phyloP scores from a whole-genome alignment of 164 flowering plant genomes.

The Taxillus chinensis region DNA sequence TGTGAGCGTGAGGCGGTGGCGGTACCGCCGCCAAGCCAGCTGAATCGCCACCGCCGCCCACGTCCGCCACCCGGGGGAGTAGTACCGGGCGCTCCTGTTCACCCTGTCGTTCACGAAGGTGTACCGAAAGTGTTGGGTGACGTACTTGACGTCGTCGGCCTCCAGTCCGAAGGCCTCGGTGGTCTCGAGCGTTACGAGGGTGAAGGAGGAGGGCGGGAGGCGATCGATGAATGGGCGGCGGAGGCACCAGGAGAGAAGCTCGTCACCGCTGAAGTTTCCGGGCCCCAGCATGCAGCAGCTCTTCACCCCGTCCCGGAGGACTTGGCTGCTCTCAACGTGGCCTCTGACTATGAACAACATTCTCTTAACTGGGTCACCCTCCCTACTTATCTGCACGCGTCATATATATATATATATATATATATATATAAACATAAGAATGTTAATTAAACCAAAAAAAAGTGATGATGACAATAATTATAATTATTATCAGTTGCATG shows the following conservation, averaged over 20 bases:
- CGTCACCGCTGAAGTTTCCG: slow-evolving; percentile 93
- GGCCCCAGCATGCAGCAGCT: slow-evolving; percentile 97
- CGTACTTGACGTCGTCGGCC: slow-evolving; percentile 83
- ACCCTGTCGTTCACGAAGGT: slow-evolving; percentile 84
- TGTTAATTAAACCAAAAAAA: too few relatives aligned
- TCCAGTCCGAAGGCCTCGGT: slow-evolving; percentile 89
- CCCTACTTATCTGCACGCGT: slow-evolving; percentile 51
- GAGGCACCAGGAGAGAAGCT: slow-evolving; percentile 91
- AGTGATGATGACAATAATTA: neutral
- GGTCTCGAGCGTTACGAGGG: slow-evolving; percentile 72
- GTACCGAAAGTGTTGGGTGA: slow-evolving; percentile 88
- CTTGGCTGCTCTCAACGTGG: slow-evolving; percentile 90
- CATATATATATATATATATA: too few relatives aligned
- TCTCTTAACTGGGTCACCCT: slow-evolving; percentile 91
- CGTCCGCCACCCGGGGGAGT: slow-evolving; percentile 94
- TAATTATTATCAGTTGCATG: too few relatives aligned
- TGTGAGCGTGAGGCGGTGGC: slow-evolving; percentile 65
- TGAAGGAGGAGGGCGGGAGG: slow-evolving; percentile 80
- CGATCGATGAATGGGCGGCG: slow-evolving; percentile 74
- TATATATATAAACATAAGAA: too few relatives aligned
- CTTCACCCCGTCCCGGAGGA: slow-evolving; percentile 69
- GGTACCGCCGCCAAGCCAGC: slow-evolving; percentile 86
- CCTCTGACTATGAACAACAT: slow-evolving; percentile 90
- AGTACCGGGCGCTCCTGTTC: slow-evolving; percentile 79
- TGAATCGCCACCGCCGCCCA: slow-evolving; percentile 98